Conservation (phyloP, 129 eudicot genomes). For the Arctium minus region DNA sequence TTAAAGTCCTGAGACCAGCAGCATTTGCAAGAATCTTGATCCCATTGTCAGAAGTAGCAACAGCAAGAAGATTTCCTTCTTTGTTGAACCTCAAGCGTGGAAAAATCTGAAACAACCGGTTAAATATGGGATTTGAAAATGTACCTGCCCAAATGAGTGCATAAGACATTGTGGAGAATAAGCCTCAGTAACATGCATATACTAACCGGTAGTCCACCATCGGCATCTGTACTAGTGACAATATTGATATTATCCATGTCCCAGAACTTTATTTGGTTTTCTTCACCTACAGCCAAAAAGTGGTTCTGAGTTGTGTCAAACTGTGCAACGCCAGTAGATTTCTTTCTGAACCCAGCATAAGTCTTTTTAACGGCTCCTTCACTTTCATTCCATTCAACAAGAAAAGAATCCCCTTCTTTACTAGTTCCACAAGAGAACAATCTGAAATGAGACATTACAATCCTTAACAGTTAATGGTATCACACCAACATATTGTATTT, state of each 20-base stretch:
- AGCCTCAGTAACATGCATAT: not conserved
- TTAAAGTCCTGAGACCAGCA: slow-evolving; percentile 62
- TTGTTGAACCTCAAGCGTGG: slow-evolving; percentile 90
- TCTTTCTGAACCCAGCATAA: slow-evolving; percentile 81
- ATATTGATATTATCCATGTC: slow-evolving; percentile 55
- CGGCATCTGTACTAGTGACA: slow-evolving; percentile 68
- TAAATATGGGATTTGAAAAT: too few species aligned
- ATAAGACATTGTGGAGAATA: not conserved
- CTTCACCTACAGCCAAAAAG: slow-evolving; percentile 93
- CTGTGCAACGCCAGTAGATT: slow-evolving; percentile 71
- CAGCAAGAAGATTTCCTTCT: slow-evolving; percentile 93
- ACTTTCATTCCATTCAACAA: slow-evolving; percentile 98
- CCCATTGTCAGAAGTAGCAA: slow-evolving; percentile 63
- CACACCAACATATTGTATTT: too few species aligned
- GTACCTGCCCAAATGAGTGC: not conserved
- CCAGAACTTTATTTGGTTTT: slow-evolving; percentile 39
- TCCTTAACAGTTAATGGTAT: too few species aligned
- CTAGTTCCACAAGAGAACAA: slow-evolving; percentile 96
- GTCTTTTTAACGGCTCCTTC: slow-evolving; percentile 93
- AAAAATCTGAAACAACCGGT: slow-evolving; percentile 41
- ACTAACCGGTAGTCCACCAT: slow-evolving; percentile 94
- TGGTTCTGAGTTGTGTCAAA: slow-evolving; percentile 91
- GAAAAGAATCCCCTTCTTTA: slow-evolving; percentile 86
- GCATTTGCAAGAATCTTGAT: slow-evolving; percentile 82
- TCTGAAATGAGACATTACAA: not conserved